Evolutionary conservation across 2,329 filamentous ascomycete genomes (phyloP).

Genomic region (Stagonosporopsis vannaccii): DNA sequence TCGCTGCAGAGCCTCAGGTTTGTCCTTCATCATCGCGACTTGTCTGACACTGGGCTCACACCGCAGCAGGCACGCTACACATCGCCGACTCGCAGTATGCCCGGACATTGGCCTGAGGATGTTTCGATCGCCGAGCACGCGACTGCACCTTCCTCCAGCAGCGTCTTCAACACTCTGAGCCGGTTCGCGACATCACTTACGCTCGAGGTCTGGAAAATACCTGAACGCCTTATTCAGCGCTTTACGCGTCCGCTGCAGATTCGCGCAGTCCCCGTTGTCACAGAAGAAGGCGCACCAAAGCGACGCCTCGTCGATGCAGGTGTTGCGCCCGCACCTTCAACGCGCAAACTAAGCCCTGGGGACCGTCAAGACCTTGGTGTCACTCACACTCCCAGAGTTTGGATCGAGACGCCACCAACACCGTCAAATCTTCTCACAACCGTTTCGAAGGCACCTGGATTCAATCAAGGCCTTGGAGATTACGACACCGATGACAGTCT

Average conservation of each 20-base stretch:
- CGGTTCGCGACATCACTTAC: slow-evolving; percentile 23
- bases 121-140: not conserved
- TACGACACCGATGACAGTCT: slow-evolving; percentile 21
- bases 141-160: not conserved
- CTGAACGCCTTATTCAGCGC: slow-evolving; percentile 18
- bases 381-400: not conserved
- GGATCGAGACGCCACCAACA: not conserved
- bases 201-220: slow-evolving; percentile 20
- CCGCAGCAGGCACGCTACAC: slow-evolving; percentile 16
- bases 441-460: not conserved
- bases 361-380: not conserved
- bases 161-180: slow-evolving; percentile 24
- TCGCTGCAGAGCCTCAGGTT: slow-evolving; percentile 30
- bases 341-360: slow-evolving; percentile 2
- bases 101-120: slow-evolving; percentile 29
- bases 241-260: slow-evolving; percentile 30
- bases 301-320: slow-evolving; percentile 41
- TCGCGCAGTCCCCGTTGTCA: slow-evolving; percentile 27
- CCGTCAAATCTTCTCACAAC: not conserved
- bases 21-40: slow-evolving; percentile 18
- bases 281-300: slow-evolving; percentile 36
- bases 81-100: slow-evolving; percentile 12
- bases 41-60: slow-evolving; percentile 24
- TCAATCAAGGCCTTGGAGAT: not conserved
- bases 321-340: slow-evolving; percentile 20